Percentiles rank a stretch among this genome's conserved stretches.
These are phyloP conservation scores for Lyophyllum atratum DNA, from an alignment of 768 basidiomycete genomes.

Conservation along the genomic window DNA sequence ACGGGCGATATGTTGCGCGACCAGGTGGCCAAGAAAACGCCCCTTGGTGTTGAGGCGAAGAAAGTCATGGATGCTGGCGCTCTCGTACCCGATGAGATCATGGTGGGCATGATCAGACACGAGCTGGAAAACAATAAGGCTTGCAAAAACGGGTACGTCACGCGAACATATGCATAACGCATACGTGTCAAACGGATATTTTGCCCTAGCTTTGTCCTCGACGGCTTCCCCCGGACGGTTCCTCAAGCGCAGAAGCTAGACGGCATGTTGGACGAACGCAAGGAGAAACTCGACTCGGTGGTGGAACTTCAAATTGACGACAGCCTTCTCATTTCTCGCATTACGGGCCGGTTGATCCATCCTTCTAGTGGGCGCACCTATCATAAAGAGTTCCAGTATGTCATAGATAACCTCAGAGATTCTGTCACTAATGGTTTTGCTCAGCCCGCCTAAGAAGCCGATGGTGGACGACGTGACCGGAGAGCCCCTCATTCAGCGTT, in stretches of 20 bases:
- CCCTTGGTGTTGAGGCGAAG: slow-evolving; percentile 90
- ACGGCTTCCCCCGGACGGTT: slow-evolving; percentile 99
- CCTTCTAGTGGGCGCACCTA: slow-evolving; percentile 88
- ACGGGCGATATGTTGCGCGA: slow-evolving; percentile 99
- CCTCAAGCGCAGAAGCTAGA: slow-evolving; percentile 97
- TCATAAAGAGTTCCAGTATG: slow-evolving; percentile 93
- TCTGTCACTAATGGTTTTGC: slow-evolving; percentile 14
- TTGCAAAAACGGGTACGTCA: slow-evolving; percentile 92
- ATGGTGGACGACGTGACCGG: slow-evolving; percentile 93
- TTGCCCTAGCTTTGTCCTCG: slow-evolving; percentile 85
- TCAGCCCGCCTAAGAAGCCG: slow-evolving; percentile 95
- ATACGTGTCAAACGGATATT: slow-evolving; percentile 14
- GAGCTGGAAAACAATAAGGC: slow-evolving; percentile 90
- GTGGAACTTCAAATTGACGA: slow-evolving; percentile 93
- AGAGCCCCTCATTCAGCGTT: slow-evolving; percentile 94
- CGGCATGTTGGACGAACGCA: slow-evolving; percentile 77
- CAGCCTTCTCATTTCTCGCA: slow-evolving; percentile 93
- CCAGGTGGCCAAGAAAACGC: slow-evolving; percentile 85
- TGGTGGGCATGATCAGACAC: slow-evolving; percentile 97
- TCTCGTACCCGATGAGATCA: slow-evolving; percentile 94
- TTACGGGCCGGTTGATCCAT: slow-evolving; percentile 95
- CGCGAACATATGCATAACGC: not conserved
- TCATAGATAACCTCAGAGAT: slow-evolving; percentile 12
- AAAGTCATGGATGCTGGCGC: slow-evolving; percentile 97
- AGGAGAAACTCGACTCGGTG: slow-evolving; percentile 90